Evolutionary conservation across 1,139 yeast species (phyloP).

Genomic region (Arxiozyma telluris): DNA sequence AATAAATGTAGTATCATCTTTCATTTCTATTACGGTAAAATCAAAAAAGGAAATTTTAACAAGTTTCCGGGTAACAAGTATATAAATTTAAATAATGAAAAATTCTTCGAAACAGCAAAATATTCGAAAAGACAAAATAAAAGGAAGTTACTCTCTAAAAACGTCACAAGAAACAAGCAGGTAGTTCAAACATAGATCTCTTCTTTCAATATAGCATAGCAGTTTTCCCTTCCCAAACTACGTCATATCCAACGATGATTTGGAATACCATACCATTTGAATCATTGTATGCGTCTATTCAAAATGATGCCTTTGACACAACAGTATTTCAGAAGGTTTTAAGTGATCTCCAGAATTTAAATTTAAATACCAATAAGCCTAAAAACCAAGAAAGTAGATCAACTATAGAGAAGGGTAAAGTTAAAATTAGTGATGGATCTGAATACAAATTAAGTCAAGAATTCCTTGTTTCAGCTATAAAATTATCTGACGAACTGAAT

Average conservation of each 20-base stretch:
- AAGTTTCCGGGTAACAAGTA: neutral
- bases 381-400: slow-evolving; percentile 49
- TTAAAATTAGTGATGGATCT: slow-evolving; percentile 41
- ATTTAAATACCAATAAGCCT: slow-evolving; percentile 14
- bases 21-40: neutral
- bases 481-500: slow-evolving; percentile 54
- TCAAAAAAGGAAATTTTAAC: neutral
- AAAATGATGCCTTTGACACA: slow-evolving; percentile 16
- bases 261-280: slow-evolving; percentile 12
- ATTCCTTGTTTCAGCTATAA: slow-evolving; percentile 42
- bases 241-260: neutral
- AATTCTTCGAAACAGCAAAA: neutral
- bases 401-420: slow-evolving; percentile 44
- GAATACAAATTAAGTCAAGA: slow-evolving; percentile 44
- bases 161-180: neutral
- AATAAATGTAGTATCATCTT: too few relatives aligned
- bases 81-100: neutral
- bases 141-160: too few relatives aligned
- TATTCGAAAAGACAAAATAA: too few relatives aligned
- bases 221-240: neutral
- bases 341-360: slow-evolving; percentile 23
- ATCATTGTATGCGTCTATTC: slow-evolving; percentile 25
- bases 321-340: slow-evolving; percentile 19
- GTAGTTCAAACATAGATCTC: neutral
- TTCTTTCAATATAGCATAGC: too few relatives aligned